Base-by-base conservation (phyloP, 805 yeast genomes). In the Metschnikowia cubensis region DNA sequence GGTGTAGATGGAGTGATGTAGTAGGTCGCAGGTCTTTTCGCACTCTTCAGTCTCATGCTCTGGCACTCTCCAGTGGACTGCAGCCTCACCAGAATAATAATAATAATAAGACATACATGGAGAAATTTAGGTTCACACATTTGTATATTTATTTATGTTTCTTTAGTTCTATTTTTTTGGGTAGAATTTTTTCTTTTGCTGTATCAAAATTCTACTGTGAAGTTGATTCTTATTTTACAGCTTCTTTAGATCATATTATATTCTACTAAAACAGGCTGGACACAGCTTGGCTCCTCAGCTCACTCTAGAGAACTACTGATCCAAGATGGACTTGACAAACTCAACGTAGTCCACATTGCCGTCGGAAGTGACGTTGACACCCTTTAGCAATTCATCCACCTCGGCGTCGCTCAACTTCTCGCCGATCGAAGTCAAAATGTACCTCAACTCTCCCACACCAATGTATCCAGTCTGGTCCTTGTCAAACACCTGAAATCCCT, bases 371-470 rank as follows among this genome's bases (percentile, higher is more conserved):
- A 91, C 91, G 61, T 86, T 87, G 51, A 95, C 96, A 57, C 98
- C 98, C 73, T 92, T 94, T 64, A 94, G 80, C 60, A 94, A 80
- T 70, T 95, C 99, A 61, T 92, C 97, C 48, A 94, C 97, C 72
- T 94, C 99, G 40, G 82, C 76, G 60, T 90, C 96, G 14, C 87
- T 70, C 59, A 94, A 76, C 71, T 91, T 91, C 71, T 94, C 99
- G 52, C 99, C 99, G 60, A 94, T 84, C 6, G 96, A 87, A 33
- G 99, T 94, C 64, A 94, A 78, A 67, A 94, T 90, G 71, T 94
- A 94, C 68, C 96, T 83, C 62, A 94, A 80, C 72, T 94, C 98
- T 50, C 99, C 99, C 41, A 94, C 96, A 37, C 97, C 96, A 60
- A 94, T 94, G 72, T 85, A 88, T 4, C 99, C 99, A 17, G 97